phyloP scores from a whole-genome alignment of 2,329 filamentous ascomycete genomes.

The Epichloe glyceriae region DNA sequence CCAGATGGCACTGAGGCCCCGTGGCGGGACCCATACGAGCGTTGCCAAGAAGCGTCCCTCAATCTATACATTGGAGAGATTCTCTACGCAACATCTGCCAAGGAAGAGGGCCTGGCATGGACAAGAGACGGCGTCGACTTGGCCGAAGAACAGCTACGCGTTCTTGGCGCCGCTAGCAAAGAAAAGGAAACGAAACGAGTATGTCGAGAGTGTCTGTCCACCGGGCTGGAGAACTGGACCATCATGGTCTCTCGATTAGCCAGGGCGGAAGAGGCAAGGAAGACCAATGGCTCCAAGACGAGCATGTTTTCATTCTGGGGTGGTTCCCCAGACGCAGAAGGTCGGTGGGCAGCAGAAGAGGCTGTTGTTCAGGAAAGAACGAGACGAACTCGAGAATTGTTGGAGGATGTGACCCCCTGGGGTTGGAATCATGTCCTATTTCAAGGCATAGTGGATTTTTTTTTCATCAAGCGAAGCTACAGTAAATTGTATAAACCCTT shows the following conservation, averaged over 20 bases:
- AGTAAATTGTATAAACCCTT: not conserved
- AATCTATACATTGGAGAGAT: constrained; percentile 93
- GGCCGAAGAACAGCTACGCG: constrained; percentile 55
- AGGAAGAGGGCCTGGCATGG: constrained; percentile 71
- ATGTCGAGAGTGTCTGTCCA: constrained; percentile 65
- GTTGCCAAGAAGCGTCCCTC: constrained; percentile 74
- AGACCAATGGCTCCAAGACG: constrained; percentile 20
- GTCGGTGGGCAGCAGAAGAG: constrained; percentile 42
- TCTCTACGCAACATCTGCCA: constrained; percentile 51
- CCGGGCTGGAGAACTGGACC: constrained; percentile 70
- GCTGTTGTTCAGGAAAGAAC: constrained; percentile 39
- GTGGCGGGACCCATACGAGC: constrained; percentile 47
- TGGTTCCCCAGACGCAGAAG: constrained; percentile 22
- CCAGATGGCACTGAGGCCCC: constrained; percentile 57
- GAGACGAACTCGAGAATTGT: constrained; percentile 35
- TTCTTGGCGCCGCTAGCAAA: constrained; percentile 17
- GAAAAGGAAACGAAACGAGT: constrained; percentile 30
- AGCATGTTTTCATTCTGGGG: constrained; percentile 26
- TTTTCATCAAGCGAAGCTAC: not conserved
- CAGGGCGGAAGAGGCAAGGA: constrained; percentile 30
- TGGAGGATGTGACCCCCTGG: constrained; percentile 33
- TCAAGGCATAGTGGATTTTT: constrained; percentile 19
- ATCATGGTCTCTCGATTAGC: constrained; percentile 62
- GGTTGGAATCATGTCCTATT: constrained; percentile 22
- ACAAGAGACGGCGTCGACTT: constrained; percentile 76